These are phyloP conservation scores for Nannochloris sp. DNA, from an alignment of 139 green algal species.

Conservation along the genomic window DNA sequence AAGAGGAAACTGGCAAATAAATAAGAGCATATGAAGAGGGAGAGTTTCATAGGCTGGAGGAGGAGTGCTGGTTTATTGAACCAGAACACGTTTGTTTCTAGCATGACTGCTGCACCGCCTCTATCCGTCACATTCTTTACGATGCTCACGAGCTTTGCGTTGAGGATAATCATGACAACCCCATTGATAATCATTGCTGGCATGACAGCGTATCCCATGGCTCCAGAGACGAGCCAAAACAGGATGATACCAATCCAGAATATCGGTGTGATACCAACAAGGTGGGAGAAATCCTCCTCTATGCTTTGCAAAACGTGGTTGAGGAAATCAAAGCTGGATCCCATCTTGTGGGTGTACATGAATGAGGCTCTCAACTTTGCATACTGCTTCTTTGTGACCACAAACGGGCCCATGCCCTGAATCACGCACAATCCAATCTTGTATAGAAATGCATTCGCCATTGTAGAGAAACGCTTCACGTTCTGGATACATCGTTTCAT, in stretches of 20 bases:
- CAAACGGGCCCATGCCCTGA: conserved; percentile 1
- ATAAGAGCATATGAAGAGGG: conserved; percentile 36
- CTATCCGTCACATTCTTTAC: conserved; percentile 27
- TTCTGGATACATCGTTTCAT: neutral
- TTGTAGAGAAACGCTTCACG: neutral
- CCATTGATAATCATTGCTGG: conserved; percentile 9
- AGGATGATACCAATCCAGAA: conserved; percentile 20
- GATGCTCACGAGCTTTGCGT: conserved; percentile 16
- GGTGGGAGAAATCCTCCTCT: conserved; percentile 27
- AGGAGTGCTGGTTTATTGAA: conserved; percentile 23
- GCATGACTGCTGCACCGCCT: conserved; percentile 10
- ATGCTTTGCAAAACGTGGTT: conserved; percentile 11
- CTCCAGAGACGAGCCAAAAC: conserved; percentile 21
- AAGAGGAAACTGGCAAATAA: conserved; percentile 22
- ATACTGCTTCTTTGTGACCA: conserved; percentile 10
- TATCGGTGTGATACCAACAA: conserved; percentile 20
- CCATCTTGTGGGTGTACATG: conserved; percentile 31
- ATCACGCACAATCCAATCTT: neutral
- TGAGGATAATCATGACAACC: conserved; percentile 10
- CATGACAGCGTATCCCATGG: conserved; percentile 18
- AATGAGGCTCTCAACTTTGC: conserved; percentile 34
- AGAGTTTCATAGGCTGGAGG: conserved; percentile 28
- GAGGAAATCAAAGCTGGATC: conserved; percentile 29
- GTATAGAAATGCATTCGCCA: neutral
- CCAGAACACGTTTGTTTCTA: conserved; percentile 31